These are phyloP conservation scores for Hapsidospora chrysogenum DNA, from an alignment of 495 filamentous ascomycete genomes.

Conservation along the genomic window DNA sequence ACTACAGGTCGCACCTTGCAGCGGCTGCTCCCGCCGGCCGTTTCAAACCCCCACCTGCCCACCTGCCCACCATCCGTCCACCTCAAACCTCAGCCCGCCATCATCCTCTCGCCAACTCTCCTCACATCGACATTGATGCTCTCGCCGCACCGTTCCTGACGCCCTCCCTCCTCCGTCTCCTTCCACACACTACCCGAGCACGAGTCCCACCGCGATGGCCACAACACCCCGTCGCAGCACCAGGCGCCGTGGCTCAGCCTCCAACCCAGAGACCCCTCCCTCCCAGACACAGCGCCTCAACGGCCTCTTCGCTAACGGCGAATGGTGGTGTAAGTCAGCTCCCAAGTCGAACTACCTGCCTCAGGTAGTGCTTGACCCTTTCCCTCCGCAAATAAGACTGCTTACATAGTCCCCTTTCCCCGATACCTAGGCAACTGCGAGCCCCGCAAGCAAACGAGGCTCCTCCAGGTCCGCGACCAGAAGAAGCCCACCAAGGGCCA, in stretches of 20 bases:
- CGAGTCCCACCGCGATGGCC: background rate
- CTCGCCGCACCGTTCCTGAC: background rate
- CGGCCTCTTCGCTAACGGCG: background rate
- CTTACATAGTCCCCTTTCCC: background rate
- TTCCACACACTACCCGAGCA: background rate
- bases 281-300: background rate
- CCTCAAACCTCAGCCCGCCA: background rate
- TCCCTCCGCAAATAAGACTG: background rate
- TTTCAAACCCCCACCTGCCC: no score
- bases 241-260: background rate
- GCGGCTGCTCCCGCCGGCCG: background rate
- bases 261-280: background rate
- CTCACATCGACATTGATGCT: background rate
- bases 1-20: no score
- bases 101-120: background rate
- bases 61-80: background rate
- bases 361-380: background rate
- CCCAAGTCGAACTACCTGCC: no score
- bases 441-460: background rate
- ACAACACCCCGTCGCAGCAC: background rate
- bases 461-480: background rate
- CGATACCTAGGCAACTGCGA: slow-evolving; percentile 1
- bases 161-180: background rate
- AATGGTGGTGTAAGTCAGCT: slow-evolving; percentile 2
- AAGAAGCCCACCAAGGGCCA: background rate